Evolutionary conservation across 108 stramenopile species (phyloP).

Genomic region (Cyclotella distinguenda): DNA sequence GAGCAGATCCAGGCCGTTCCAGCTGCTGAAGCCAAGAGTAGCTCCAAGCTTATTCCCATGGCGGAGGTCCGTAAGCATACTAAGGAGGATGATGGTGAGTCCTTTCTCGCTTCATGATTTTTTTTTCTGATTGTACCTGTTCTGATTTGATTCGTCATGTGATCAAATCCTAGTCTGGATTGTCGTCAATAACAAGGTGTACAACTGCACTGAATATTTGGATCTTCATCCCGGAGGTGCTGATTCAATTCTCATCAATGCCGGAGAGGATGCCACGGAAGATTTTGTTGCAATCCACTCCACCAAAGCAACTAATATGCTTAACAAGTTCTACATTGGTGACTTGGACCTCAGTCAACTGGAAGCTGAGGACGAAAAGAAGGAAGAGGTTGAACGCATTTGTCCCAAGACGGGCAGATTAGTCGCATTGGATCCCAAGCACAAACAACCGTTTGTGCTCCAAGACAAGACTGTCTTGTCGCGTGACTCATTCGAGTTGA

Average conservation of each 20-base stretch:
- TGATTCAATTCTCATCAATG: constrained; percentile 92
- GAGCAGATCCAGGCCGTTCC: constrained; percentile 39
- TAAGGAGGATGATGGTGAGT: constrained; percentile 86
- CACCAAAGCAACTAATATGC: constrained; percentile 89
- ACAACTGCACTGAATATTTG: constrained; percentile 92
- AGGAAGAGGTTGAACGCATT: constrained; percentile 34
- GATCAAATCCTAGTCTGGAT: too few relatives aligned
- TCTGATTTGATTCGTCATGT: too few relatives aligned
- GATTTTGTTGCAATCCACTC: constrained; percentile 98
- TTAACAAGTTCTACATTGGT: constrained; percentile 93
- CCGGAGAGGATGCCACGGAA: constrained; percentile 93
- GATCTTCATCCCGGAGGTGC: constrained; percentile 94
- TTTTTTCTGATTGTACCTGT: too few relatives aligned
- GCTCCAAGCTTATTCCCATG: constrained; percentile 67
- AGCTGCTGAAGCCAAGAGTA: constrained; percentile 15
- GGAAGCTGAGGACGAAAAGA: constrained; percentile 42
- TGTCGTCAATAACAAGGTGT: constrained; percentile 89
- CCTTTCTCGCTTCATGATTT: too few relatives aligned
- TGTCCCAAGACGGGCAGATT: constrained; percentile 53
- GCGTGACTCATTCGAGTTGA: constrained; percentile 90
- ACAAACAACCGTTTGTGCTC: constrained; percentile 82
- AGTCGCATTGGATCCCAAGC: constrained; percentile 83
- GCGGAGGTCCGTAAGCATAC: constrained; percentile 90
- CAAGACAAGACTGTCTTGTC: constrained; percentile 88
- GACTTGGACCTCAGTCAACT: constrained; percentile 61